Evolutionary conservation across 352 stramenopile genomes (phyloP), one percentile per base, ranked within the genome.

Genomic region (Pythium aquatile): DNA sequence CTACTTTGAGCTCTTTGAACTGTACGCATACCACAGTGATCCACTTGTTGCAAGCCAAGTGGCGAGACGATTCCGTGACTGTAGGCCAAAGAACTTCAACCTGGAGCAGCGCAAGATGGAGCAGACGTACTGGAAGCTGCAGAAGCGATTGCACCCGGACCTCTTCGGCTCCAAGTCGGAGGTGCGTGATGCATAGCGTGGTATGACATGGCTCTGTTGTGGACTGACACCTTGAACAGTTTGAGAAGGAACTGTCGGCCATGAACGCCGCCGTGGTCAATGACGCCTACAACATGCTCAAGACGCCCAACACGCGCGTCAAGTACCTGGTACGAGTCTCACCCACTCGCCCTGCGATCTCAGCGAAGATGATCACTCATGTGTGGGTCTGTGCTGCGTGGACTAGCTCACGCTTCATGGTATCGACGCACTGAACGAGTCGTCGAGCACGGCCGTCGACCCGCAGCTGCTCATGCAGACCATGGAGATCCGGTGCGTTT

Each of bases 1-100:
- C 69, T 93, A 91, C 75, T 93, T 95, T 72, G 85, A 92, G 68
- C 79, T 95, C 66, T 95, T 95, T 64, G 59, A 91, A 62, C 80
- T 95, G 86, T 93, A 75, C 63, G 73, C 77, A 30, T 42, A 24
- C 20, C 20, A 24, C 20, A 24, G 20, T 24, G 20, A 24, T 24
- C 20, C 20, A 24, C 20, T 24, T 24, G 20, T 24, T 24, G 20
- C 20, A 24, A 17, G 26, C 8, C 46, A 57, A 63, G 11, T 53
- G 47, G 28, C 64, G 30, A 9, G 63, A 13, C 47, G 68, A 24
- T 24, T 24, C 20, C 20, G 54, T 64, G 17, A 6, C 2, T 55
- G 42, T 56, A 93, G 83, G 8, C 85, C 85, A 29, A 92, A 92
- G 64, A 78, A 87, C 57, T 94, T 94, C 68, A 83, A 84, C 26